A percentile compares a stretch with the other conserved stretches of the same genome.
These are phyloP conservation scores for Sordariomycetes sp. DNA, from an alignment of 2,329 filamentous ascomycete species.

Conservation along the genomic window DNA sequence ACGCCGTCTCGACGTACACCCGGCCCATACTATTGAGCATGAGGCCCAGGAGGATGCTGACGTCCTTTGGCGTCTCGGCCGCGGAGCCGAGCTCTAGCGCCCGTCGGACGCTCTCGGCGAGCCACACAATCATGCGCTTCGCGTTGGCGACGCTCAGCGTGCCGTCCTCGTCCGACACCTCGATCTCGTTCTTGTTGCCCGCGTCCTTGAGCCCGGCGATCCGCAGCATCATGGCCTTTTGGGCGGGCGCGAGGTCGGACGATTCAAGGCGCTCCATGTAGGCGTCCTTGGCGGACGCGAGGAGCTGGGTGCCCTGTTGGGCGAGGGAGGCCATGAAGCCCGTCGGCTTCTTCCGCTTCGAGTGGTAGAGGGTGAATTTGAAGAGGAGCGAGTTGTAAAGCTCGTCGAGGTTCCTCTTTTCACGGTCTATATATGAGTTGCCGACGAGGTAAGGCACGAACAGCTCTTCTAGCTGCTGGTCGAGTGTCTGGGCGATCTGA, in stretches of 20 bases:
- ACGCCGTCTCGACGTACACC: constrained; percentile 56
- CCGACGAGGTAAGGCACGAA: constrained; percentile 59
- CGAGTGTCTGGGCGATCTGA: constrained; percentile 64
- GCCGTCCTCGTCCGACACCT: constrained; percentile 84
- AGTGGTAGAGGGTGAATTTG: constrained; percentile 95
- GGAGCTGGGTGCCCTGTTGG: constrained; percentile 77
- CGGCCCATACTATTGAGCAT: constrained; percentile 81
- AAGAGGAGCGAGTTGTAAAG: constrained; percentile 85
- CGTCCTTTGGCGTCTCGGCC: constrained; percentile 86
- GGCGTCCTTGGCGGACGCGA: constrained; percentile 78
- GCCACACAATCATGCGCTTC: constrained; percentile 97
- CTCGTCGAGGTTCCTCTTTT: constrained; percentile 60
- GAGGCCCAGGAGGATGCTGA: constrained; percentile 70
- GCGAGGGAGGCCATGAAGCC: constrained; percentile 89
- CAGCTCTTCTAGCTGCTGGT: constrained; percentile 64
- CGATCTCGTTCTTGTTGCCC: constrained; percentile 71
- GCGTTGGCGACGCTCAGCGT: constrained; percentile 69
- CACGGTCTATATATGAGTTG: constrained; percentile 57
- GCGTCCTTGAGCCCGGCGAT: constrained; percentile 74
- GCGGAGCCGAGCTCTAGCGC: constrained; percentile 81
- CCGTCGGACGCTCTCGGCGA: constrained; percentile 86
- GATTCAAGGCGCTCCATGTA: constrained; percentile 84
- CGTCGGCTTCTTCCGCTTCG: constrained; percentile 73
- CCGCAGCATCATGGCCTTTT: constrained; percentile 80
- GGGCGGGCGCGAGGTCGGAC: constrained; percentile 74